These are phyloP conservation scores for Strigomonas oncopelti DNA, from an alignment of 208 protist species.

Conservation along the genomic window DNA sequence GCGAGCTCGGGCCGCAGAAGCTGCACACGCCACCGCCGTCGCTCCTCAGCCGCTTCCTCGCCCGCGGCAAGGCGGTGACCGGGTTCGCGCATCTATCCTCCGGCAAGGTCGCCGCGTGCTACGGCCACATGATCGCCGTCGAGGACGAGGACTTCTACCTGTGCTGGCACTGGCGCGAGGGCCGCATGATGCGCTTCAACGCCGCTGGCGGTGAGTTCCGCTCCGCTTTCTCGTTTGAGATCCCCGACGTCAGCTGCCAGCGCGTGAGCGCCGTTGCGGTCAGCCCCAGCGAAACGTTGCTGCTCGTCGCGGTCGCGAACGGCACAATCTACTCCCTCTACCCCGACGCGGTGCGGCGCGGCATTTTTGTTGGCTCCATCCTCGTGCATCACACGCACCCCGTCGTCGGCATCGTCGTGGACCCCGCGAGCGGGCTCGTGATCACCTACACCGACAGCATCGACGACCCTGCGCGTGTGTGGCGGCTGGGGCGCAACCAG, in stretches of 20 bases:
- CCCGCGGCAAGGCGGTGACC: slow-evolving; percentile 27
- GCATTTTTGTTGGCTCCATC: slow-evolving; percentile 36
- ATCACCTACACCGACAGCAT: slow-evolving; percentile 58
- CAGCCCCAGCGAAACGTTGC: slow-evolving; percentile 54
- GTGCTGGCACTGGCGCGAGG: slow-evolving; percentile 60
- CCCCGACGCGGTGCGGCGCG: slow-evolving; percentile 25
- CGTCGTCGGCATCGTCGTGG: slow-evolving; percentile 53
- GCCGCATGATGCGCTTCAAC: slow-evolving; percentile 60
- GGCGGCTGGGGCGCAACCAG: slow-evolving; percentile 64
- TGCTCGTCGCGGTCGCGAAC: slow-evolving; percentile 55
- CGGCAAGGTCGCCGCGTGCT: slow-evolving; percentile 27
- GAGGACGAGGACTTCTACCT: slow-evolving; percentile 55
- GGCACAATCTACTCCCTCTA: slow-evolving; percentile 73
- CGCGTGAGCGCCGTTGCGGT: slow-evolving; percentile 58
- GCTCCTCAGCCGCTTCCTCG: slow-evolving; percentile 28
- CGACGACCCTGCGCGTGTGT: slow-evolving; percentile 63
- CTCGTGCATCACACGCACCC: slow-evolving; percentile 64
- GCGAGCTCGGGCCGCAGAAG: slow-evolving; percentile 37
- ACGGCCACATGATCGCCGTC: slow-evolving; percentile 49
- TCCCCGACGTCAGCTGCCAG: slow-evolving; percentile 35
- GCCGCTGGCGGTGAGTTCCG: slow-evolving; percentile 33
- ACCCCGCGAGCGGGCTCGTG: slow-evolving; percentile 33
- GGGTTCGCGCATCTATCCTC: slow-evolving; percentile 38
- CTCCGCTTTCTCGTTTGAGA: slow-evolving; percentile 50
- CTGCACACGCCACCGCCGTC: slow-evolving; percentile 29